Base-by-base conservation (phyloP, 306 rosid genomes). In the Alnus rubra region DNA sequence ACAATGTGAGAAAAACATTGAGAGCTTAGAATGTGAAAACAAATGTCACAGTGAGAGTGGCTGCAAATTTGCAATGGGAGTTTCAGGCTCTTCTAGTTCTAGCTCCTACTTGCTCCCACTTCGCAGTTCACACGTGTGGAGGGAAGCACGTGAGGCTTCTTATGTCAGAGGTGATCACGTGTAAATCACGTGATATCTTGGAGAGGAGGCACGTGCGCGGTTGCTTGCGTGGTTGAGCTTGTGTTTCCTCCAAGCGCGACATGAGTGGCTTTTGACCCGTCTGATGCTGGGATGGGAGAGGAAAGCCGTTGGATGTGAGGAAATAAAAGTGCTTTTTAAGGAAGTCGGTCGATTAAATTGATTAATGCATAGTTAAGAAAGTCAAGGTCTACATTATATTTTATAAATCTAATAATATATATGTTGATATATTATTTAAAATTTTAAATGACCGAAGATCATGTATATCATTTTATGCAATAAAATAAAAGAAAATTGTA, bases 91-190 rank as follows among this genome's bases (percentile, higher is more conserved):
- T 59, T 52, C 45, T 11, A 47, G 51, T 33, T 28, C 67, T 54
- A 71, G 59, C 60, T 73, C 60, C 52, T 56, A 44, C 56, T 56
- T 3, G 48, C 16, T 37, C 35, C 58, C 3, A 12, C 14, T 23
- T 45, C 44, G 56, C 64, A 73, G 86, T 67, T 54, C 56, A 65
- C 81, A 77, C 82, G 84, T 70, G 78, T 68, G 52, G 19, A 30
- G 80, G 37, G 80, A 85, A 60, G 19, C 82, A 69, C 67, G 45
- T 76, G 77, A 39, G 73, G 42, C 31, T 12, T 39, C 53, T 56
- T 9, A 76, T 49, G 82, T 78, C 80, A 76, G 83, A 74, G 86
- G 71, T 1, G 84, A 71, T 81, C 90, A 85, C 90, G 86, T 87
- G 89, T 30, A 5, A 60, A 30, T 7, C 82, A 80, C 82, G 75